Evolutionary conservation across 805 yeast species (phyloP).

Genomic region (Candida tibetensis): DNA sequence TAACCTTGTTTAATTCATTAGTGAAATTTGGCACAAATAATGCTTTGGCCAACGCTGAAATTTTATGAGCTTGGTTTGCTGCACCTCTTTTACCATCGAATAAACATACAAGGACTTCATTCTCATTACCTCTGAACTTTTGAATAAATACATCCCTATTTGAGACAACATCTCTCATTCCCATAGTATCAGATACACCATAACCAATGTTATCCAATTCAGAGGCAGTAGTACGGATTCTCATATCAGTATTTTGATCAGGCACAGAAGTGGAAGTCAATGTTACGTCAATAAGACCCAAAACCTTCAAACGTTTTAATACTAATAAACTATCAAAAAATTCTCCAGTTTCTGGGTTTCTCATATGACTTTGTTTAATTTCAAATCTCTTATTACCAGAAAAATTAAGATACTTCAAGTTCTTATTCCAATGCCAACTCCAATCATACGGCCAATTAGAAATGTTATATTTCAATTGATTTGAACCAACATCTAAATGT

Average conservation of each 20-base stretch:
- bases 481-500: slow-evolving; percentile 87
- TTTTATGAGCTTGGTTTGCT: slow-evolving; percentile 54
- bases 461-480: slow-evolving; percentile 84
- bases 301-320: slow-evolving; percentile 62
- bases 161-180: slow-evolving; percentile 60
- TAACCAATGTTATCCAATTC: slow-evolving; percentile 71
- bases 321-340: slow-evolving; percentile 66
- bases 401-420: slow-evolving; percentile 75
- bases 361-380: slow-evolving; percentile 63
- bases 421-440: slow-evolving; percentile 90
- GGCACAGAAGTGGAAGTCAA: slow-evolving; percentile 88
- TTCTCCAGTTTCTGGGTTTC: slow-evolving; percentile 53
- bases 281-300: slow-evolving; percentile 95
- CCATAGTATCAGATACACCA: slow-evolving; percentile 89
- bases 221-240: slow-evolving; percentile 89
- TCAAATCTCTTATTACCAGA: slow-evolving; percentile 93
- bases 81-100: slow-evolving; percentile 80
- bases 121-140: slow-evolving; percentile 79
- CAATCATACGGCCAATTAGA: slow-evolving; percentile 95
- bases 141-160: slow-evolving; percentile 85
- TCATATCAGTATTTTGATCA: slow-evolving; percentile 76
- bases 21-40: slow-evolving; percentile 65
- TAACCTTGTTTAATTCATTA: slow-evolving; percentile 54
- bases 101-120: slow-evolving; percentile 75
- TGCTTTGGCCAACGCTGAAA: slow-evolving; percentile 72